A percentile compares a stretch with the other conserved stretches of the same genome.
phyloP scores from a whole-genome alignment of 2,329 filamentous ascomycete species.

The Aspergillus persii region DNA sequence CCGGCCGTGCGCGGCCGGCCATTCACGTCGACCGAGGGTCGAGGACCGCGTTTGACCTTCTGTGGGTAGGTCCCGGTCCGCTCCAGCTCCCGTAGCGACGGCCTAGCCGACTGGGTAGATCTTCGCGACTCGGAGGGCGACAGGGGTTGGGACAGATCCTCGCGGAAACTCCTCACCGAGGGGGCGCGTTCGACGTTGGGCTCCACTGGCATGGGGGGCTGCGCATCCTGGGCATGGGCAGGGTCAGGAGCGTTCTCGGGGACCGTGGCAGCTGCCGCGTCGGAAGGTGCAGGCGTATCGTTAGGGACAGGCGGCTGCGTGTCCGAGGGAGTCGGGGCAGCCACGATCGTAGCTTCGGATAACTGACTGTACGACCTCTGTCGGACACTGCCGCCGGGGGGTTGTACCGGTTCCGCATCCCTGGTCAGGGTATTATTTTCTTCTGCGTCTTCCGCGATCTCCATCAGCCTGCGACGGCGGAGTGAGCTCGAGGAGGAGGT shows the following conservation, averaged over 20 bases:
- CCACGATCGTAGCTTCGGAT: constrained; percentile 36
- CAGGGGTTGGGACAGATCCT: constrained; percentile 36
- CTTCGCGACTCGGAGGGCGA: constrained; percentile 32
- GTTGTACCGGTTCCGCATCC: constrained; percentile 40
- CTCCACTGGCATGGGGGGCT: constrained; percentile 12
- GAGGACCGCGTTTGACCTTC: constrained; percentile 85
- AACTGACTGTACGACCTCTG: constrained; percentile 30
- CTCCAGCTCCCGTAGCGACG: constrained; percentile 46
- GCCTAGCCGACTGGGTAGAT: constrained; percentile 43
- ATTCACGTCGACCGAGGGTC: constrained; percentile 66
- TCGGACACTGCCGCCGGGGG: constrained; percentile 19
- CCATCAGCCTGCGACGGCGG: constrained; percentile 73
- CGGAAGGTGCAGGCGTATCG: constrained; percentile 18
- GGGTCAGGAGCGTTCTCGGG: constrained; percentile 8
- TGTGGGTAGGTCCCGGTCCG: constrained; percentile 40
- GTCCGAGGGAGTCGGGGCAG: constrained; percentile 21
- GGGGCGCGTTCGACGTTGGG: constrained; percentile 22
- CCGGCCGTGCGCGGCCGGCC: constrained; percentile 61
- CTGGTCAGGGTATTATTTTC: constrained; percentile 66
- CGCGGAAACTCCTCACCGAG: constrained; percentile 21
- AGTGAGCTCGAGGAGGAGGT: constrained; percentile 81
- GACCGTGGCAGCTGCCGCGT: constrained; percentile 1
- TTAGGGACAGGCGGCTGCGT: constrained; percentile 7
- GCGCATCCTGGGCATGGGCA: not conserved
- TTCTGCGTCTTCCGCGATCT: constrained; percentile 91